Evolutionary conservation across 192 early-diverging fungal species (phyloP), one percentile per base, ranked within the genome.

Genomic region (Coemansia sp.): DNA sequence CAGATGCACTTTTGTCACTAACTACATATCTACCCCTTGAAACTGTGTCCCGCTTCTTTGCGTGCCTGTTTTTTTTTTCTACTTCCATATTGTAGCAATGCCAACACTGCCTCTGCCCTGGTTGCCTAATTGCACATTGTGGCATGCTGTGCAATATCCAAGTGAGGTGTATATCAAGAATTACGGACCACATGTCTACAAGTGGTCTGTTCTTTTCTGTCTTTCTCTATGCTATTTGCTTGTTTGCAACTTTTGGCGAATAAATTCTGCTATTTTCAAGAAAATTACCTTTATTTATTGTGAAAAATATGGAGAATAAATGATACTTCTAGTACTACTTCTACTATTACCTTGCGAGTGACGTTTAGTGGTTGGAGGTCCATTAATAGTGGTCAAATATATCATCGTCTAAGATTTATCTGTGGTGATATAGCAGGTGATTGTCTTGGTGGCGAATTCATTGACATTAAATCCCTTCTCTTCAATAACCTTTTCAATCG

Each of bases 51-150:
- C n/a, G 27, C 27, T 22, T 54, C 5, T 20, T 27, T 54, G 52
- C 27, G 52, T 20, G 34, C 34, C 34, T 34, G 34, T 20, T n/a
- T 52, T 34, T 59, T 16, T 59, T 29, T 33, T 29, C n/a, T n/a
- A n/a, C n/a, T n/a, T 55, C 27, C 55, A 27, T 12, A 16, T 59
- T 72, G 86, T 80, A 93, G 91, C 89, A 88, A 90, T 82, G 86
- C 92, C 63, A 76, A 88, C 85, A 92, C 92, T 80, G 92, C 93
- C 72, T 92, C 93, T 61, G 86, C 93, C 80, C 86, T 94, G 62
- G 90, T 94, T 71, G 82, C 93, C 59, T 94, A 94, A 94, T 78
- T 77, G 49, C 70, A 49, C 47, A n/a, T 8, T 49, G n/a, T 49
- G 47, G 47, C 22, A 49, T 20, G 18, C 47, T 49, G 47, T 20